phyloP scores from a whole-genome alignment of 441 rosid species.

The Populus hybrid region DNA sequence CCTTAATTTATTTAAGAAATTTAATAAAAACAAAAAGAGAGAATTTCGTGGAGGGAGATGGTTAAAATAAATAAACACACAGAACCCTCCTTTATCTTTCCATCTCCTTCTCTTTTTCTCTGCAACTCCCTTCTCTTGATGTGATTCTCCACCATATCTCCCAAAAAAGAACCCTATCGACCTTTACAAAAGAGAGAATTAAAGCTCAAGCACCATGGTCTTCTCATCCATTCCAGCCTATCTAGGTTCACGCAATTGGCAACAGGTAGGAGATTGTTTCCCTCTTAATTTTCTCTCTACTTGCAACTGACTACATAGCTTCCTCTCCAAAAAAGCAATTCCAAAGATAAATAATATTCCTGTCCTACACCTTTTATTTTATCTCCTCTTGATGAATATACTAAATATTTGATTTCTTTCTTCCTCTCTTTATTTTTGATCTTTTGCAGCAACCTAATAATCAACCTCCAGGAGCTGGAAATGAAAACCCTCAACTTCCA shows the following conservation, averaged over 20 bases:
- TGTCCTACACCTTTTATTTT: slow-evolving; percentile 17
- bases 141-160: slow-evolving; percentile 54
- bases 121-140: slow-evolving; percentile 53
- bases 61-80: slow-evolving; percentile 32
- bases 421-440: not conserved
- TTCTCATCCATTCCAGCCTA: slow-evolving; percentile 82
- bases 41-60: slow-evolving; percentile 16
- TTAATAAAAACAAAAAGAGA: slow-evolving; percentile 48
- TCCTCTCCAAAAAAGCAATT: slow-evolving; percentile 30
- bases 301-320: slow-evolving; percentile 11
- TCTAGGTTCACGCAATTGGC: slow-evolving; percentile 95
- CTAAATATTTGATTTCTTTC: slow-evolving; percentile 21
- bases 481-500: slow-evolving; percentile 27
- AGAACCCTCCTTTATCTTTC: slow-evolving; percentile 34
- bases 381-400: slow-evolving; percentile 26
- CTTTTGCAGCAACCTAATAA: slow-evolving; percentile 45
- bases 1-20: slow-evolving; percentile 7
- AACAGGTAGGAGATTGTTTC: slow-evolving; percentile 40
- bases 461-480: slow-evolving; percentile 24
- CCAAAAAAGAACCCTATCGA: slow-evolving; percentile 27
- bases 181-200: slow-evolving; percentile 54
- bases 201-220: slow-evolving; percentile 66
- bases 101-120: slow-evolving; percentile 34
- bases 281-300: not conserved
- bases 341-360: slow-evolving; percentile 36